Percentiles rank a stretch among this genome's conserved stretches.
Conservation (phyloP, 2,329 filamentous ascomycete species). For the Trichophaea hybrida region DNA sequence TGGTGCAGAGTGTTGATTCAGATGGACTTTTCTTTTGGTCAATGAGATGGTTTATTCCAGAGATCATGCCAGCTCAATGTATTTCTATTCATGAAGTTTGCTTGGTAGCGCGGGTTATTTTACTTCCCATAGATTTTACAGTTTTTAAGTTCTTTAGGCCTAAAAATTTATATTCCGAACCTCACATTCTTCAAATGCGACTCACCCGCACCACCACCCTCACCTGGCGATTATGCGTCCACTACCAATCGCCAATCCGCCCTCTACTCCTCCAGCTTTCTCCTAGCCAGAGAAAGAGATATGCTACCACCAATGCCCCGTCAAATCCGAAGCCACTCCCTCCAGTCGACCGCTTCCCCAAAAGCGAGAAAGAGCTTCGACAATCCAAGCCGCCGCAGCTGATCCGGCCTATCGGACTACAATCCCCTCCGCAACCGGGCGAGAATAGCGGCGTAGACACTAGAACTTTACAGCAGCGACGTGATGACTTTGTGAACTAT, state of each 20-base stretch:
- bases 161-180: not conserved
- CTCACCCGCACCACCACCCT: not conserved
- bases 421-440: constrained; percentile 54
- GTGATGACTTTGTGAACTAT: constrained; percentile 70
- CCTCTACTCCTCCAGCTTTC: not conserved
- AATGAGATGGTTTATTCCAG: no score
- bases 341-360: not conserved
- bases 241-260: not conserved
- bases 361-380: constrained; percentile 2
- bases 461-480: constrained; percentile 51
- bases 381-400: constrained; percentile 32
- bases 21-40: no score
- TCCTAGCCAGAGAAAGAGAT: not conserved
- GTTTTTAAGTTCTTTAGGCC: no score
- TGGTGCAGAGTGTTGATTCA: no score
- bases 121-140: no score
- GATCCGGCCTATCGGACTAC: constrained; percentile 67
- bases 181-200: not conserved
- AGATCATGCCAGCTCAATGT: no score
- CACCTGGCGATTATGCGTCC: not conserved
- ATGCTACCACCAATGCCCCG: not conserved
- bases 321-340: not conserved
- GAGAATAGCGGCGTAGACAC: constrained; percentile 68
- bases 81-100: no score
- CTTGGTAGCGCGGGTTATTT: no score